Conservation (phyloP, 768 basidiomycete species). For the Candolleomyces efflorescens region DNA sequence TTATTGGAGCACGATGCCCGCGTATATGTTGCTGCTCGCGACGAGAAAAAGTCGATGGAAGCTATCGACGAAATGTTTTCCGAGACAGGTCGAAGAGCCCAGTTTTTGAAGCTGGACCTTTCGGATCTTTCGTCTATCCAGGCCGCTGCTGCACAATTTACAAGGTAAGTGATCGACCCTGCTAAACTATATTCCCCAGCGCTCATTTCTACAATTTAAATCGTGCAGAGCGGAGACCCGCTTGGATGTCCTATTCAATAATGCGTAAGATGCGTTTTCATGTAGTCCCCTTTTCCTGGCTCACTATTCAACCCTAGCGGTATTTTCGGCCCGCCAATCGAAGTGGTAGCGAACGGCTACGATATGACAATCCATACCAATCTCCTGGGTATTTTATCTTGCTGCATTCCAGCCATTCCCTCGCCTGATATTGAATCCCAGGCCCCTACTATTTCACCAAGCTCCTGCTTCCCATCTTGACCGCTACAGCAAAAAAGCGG, state of each 20-base stretch:
- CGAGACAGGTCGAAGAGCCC: conserved; percentile 41
- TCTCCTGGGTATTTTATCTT: conserved; percentile 33
- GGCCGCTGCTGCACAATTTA: conserved; percentile 37
- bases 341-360: conserved; percentile 47
- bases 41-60: conserved; percentile 34
- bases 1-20: conserved; percentile 57
- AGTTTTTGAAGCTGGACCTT: conserved; percentile 42
- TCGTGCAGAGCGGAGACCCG: conserved; percentile 33
- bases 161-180: conserved; percentile 26
- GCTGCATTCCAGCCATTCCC: conserved; percentile 10
- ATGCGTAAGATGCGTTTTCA: conserved; percentile 29
- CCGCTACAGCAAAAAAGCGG: conserved; percentile 27
- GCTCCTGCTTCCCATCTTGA: conserved; percentile 35
- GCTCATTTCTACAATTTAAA: background rate
- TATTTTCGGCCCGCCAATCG: conserved; percentile 40
- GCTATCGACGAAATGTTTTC: conserved; percentile 52
- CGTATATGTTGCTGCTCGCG: conserved; percentile 58
- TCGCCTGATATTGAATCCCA: conserved; percentile 25
- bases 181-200: conserved; percentile 16
- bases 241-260: conserved; percentile 45
- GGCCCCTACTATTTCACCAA: conserved; percentile 61
- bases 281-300: conserved; percentile 12
- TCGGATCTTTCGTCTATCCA: conserved; percentile 37
- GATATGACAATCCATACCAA: conserved; percentile 57
- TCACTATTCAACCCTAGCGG: conserved; percentile 27